Evolutionary conservation across 1,284 basidiomycete genomes (phyloP), one percentile per base, ranked within the genome.

Genomic region (Somion occarium): DNA sequence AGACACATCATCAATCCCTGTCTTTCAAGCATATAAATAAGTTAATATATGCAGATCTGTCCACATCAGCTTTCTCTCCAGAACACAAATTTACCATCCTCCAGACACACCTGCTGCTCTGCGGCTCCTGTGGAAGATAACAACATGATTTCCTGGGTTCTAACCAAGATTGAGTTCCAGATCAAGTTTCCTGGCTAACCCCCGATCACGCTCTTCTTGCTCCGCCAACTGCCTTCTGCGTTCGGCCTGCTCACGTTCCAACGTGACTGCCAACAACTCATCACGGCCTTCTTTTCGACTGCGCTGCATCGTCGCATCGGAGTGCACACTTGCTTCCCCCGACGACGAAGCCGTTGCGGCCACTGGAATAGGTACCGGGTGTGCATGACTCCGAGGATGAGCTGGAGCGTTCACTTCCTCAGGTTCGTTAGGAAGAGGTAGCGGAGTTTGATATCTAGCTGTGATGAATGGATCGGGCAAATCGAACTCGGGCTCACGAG

Each of bases 231-330:
- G 41, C 20, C 60, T 62, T 57, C 64, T 64, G 23, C 65, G 52
- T 52, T 67, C 69, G 52, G 70, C 72, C 55, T 76, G 72, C 52
- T 66, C 65, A 38, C 59, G 59, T 55, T 75, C 73, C 41, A 60
- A 20, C 50, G 57, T 53, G 2, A 59, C 60, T 46, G 62, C 65
- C 12, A 63, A 48, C 13, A 53, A 44, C 46, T 56, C 52, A 50
- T 65, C 64, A 43, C 54, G 64, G 50, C 59, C 63, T 50, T 61
- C 57, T 39, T 58, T 53, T 37, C 34, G 23, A 34, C 44, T 58
- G 49, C 19, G 39, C 38, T 41, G 44, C 45, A 42, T 39, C 30
- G 48, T 38, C 34, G 52, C 44, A 49, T 22, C 30, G 23, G 50
- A 24, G 18, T 19, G 45, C 18, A 24, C 39, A 44, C 22, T 25